Base-by-base conservation (phyloP, 352 stramenopile genomes). In the Phytophthora pistaciae region DNA sequence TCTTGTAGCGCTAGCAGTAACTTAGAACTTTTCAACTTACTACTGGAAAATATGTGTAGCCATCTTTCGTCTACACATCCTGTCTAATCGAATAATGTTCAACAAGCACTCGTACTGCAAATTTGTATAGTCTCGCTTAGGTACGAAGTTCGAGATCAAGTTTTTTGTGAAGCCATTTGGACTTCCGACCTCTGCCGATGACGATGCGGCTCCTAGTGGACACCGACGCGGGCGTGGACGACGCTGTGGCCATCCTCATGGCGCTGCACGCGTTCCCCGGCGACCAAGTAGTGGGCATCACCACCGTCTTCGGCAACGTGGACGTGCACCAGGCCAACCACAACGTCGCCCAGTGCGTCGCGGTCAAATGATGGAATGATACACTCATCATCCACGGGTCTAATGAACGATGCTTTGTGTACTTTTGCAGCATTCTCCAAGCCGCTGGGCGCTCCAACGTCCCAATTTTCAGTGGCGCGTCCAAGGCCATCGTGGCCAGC, bases 241-340 rank as follows among this genome's bases (percentile, higher is more conserved):
- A 96, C 64, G 88, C 86, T 2, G 57, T 93, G 9, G 87, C 89
- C 50, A 78, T 96, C 66, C 69, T 96, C 56, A 82, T 94, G 76
- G 83, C 82, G 29, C 81, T 95, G 42, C 83, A 93, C 60, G 72
- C 79, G 20, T 80, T 95, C 50, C 82, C 85, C 27, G 60, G 58
- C 23, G 81, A 87, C 16, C 70, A 82, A 13, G 76, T 95, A 3
- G 78, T 91, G 55, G 85, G 75, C 36, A 76, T 95, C 72, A 95
- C 87, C 44, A 94, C 89, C 18, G 84, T 96, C 63, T 95, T 94
- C 40, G 89, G 89, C 53, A 96, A 96, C 67, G 89, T 96, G 40
- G 79, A 92, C 59, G 54, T 96, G 50, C 83, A 87, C 56, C 89
- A 95, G 74, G 87, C 86, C 56, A 91, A 88, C 68, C 87, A 96